Base-by-base conservation (phyloP, 2,329 filamentous ascomycete genomes). In the Akanthomyces dipterigenus region DNA sequence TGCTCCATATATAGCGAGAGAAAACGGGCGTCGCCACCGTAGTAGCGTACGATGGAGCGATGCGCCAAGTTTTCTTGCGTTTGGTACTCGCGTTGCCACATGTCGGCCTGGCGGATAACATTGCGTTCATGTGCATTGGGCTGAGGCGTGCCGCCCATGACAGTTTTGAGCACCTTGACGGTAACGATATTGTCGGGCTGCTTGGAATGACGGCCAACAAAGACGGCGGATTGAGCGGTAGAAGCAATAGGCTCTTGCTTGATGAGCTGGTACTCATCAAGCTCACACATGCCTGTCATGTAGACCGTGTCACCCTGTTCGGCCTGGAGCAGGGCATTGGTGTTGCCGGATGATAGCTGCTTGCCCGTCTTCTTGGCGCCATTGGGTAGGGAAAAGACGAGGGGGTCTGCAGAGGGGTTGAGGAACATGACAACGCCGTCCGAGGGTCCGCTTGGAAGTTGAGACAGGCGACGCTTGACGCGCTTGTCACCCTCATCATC, bases 1-100 rank as follows among this genome's bases (percentile, higher is more conserved):
- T 85, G 81, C 68, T 86, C 83, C 83, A 86, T 85, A 67, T 85
- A 86, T 11, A 86, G 70, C 3, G 82, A 83, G 42, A 86, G 70
- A 67, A 82, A 84, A 38, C 83, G 80, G 7, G 83, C 83, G 65
- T 86, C 83, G 42, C 83, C 82, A 9, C 82, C 82, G 62, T 85
- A 83, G 57, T 84, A 76, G 24, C 78, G 78, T 61, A 85, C 82
- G 63, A 86, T 86, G 56, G 81, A 84, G 63, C 81, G 74, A 70
- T 86, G 82, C 63, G 80, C 73, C 54, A 85, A 71, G 63, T 80
- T 77, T 65, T 82, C 79, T 64, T 85, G 83, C 66, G 77, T 81
- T 66, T 79, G 77, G 64, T 81, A 81, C 67, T 86, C 83, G 64
- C 82, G 81, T 64, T 83, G 71, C 82, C 83, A 86, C 68, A 82